A percentile compares a stretch with the other conserved stretches of the same genome.
These are phyloP conservation scores for Solanum acaule DNA, from an alignment of 257 asterid species.

Conservation along the genomic window DNA sequence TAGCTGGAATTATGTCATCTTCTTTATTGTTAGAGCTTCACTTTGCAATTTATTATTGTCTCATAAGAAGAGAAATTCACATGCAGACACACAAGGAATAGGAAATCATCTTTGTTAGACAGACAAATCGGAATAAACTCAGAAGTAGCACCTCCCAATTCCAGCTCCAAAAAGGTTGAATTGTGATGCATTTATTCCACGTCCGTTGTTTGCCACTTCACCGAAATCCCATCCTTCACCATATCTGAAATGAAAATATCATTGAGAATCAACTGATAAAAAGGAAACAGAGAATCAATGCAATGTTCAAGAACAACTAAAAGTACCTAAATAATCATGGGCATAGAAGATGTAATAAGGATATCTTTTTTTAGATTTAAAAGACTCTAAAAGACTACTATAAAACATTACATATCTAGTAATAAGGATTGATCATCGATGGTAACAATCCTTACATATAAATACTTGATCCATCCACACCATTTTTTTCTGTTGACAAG, in stretches of 20 bases:
- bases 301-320: neutral
- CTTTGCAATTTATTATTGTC: neutral
- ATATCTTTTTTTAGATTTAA: neutral
- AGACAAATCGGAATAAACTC: neutral
- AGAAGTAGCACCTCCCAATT: conserved; percentile 69
- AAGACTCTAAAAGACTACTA: neutral
- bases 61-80: neutral
- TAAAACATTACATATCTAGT: neutral
- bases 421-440: neutral
- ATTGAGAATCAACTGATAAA: neutral
- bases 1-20: neutral
- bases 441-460: conserved; percentile 47
- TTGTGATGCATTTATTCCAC: conserved; percentile 90
- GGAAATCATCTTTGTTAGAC: neutral
- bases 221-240: conserved; percentile 99
- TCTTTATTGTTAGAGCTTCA: neutral
- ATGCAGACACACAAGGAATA: neutral
- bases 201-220: conserved; percentile 84
- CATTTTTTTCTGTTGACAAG: conserved; percentile 47
- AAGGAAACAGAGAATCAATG: neutral
- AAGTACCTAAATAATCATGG: neutral
- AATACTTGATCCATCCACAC: conserved; percentile 78
- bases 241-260: conserved; percentile 36
- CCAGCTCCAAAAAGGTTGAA: conserved; percentile 72
- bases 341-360: neutral